A percentile compares a stretch with the other conserved stretches of the same genome.
These are phyloP conservation scores for Dryadomyces sulphureus DNA, from an alignment of 2,329 filamentous ascomycete genomes.

Conservation along the genomic window DNA sequence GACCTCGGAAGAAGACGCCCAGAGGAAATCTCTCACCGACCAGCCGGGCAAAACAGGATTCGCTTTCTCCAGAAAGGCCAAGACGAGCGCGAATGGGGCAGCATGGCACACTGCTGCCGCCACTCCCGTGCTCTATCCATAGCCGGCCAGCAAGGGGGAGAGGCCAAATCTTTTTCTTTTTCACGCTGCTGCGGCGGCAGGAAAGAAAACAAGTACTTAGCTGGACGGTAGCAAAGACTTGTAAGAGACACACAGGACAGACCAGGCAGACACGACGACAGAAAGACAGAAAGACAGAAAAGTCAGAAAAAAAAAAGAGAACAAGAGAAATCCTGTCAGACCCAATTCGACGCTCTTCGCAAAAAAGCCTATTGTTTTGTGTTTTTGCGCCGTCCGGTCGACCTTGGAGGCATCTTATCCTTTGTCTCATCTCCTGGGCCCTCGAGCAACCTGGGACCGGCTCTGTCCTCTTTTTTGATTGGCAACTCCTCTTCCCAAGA, in stretches of 20 bases:
- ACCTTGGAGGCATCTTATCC: too few species aligned
- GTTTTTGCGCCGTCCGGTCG: not conserved
- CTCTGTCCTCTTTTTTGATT: not conserved
- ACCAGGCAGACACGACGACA: conserved; percentile 1
- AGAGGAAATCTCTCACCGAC: too few species aligned
- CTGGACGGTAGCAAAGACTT: conserved; percentile 49
- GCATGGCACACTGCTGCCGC: too few species aligned
- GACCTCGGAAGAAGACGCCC: not conserved
- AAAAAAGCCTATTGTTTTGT: not conserved
- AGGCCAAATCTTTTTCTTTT: too few species aligned
- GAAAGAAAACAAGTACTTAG: conserved; percentile 47
- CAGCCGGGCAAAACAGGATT: too few species aligned
- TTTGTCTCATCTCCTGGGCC: too few species aligned
- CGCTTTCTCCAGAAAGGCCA: too few species aligned
- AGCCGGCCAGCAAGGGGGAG: conserved; percentile 14
- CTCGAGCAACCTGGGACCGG: too few species aligned
- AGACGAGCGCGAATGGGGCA: too few species aligned
- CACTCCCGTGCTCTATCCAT: too few species aligned
- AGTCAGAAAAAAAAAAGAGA: not conserved
- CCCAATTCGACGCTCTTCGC: not conserved
- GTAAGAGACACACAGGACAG: conserved; percentile 3
- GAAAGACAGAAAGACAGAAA: not conserved
- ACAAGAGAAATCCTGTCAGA: not conserved
- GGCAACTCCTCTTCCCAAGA: too few species aligned
- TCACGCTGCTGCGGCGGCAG: too few species aligned